Percentiles rank a stretch among this genome's conserved stretches.
phyloP scores from a whole-genome alignment of 2,329 filamentous ascomycete genomes.

The Clonostachys rosea region DNA sequence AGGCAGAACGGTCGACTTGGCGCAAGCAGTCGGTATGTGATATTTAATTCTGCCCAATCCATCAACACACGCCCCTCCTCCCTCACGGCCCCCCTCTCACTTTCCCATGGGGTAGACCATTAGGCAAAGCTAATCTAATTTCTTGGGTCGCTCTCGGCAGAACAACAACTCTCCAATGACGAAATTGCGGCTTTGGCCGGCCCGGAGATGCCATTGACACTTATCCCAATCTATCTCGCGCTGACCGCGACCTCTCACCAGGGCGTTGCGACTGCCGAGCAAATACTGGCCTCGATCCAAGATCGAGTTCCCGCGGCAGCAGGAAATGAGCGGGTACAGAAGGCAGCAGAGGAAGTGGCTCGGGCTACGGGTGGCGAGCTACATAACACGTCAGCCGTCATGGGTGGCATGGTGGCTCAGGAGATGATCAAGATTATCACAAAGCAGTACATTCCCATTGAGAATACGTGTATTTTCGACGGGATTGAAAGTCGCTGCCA shows the following conservation, averaged over 20 bases:
- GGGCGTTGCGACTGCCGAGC: slow-evolving; percentile 36
- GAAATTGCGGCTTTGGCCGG: slow-evolving; percentile 41
- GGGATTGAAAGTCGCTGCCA: slow-evolving; percentile 60
- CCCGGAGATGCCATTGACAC: slow-evolving; percentile 47
- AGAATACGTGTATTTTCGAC: slow-evolving; percentile 68
- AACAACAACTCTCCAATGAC: slow-evolving; percentile 49
- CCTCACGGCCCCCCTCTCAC: no score
- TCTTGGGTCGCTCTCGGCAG: slow-evolving; percentile 24
- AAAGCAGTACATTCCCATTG: slow-evolving; percentile 66
- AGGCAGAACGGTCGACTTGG: slow-evolving; percentile 37
- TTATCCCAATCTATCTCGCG: slow-evolving; percentile 66
- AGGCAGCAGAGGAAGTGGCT: slow-evolving; percentile 62
- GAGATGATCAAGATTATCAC: slow-evolving; percentile 89
- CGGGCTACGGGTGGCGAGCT: slow-evolving; percentile 80
- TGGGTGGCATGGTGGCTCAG: slow-evolving; percentile 92
- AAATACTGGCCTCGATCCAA: slow-evolving; percentile 45
- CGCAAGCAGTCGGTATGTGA: slow-evolving; percentile 50
- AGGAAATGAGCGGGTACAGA: slow-evolving; percentile 41
- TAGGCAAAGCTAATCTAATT: no score
- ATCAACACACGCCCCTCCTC: not conserved
- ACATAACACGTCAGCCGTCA: slow-evolving; percentile 85
- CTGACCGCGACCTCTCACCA: slow-evolving; percentile 49
- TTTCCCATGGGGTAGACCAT: no score
- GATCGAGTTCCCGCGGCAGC: slow-evolving; percentile 40
- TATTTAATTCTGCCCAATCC: not conserved